phyloP scores from a whole-genome alignment of 306 rosid species.

The Corylus americana region DNA sequence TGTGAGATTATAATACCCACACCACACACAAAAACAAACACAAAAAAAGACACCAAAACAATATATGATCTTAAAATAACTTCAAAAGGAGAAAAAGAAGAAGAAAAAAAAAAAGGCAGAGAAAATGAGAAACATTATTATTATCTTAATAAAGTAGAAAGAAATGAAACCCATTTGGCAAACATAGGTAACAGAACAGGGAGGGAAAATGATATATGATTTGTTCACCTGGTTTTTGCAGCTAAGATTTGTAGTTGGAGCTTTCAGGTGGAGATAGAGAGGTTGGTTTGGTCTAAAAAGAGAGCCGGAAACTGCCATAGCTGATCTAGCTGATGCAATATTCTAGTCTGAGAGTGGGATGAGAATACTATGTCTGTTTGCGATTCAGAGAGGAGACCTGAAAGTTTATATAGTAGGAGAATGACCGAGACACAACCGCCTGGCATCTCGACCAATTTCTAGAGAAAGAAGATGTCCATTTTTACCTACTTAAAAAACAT shows the following conservation, averaged over 20 bases:
- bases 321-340: slow-evolving; percentile 36
- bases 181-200: too few species aligned
- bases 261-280: slow-evolving; percentile 28
- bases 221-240: slow-evolving; percentile 54
- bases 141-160: background rate
- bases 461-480: background rate
- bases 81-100: background rate
- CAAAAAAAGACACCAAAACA: background rate
- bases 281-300: slow-evolving; percentile 40
- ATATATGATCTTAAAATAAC: background rate
- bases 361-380: slow-evolving; percentile 6
- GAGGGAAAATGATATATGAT: background rate
- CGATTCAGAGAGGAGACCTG: slow-evolving; percentile 14
- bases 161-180: background rate
- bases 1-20: too few species aligned
- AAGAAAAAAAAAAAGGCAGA: background rate
- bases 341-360: background rate
- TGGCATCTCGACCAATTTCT: background rate
- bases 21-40: background rate
- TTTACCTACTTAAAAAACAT: too few species aligned
- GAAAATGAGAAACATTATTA: background rate
- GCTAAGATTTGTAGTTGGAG: slow-evolving; percentile 31
- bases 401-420: slow-evolving; percentile 18
- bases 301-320: slow-evolving; percentile 56
- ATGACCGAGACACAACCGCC: background rate